Evolutionary conservation across 2,329 filamentous ascomycete species (phyloP).

Genomic region (Botrytis medusae): DNA sequence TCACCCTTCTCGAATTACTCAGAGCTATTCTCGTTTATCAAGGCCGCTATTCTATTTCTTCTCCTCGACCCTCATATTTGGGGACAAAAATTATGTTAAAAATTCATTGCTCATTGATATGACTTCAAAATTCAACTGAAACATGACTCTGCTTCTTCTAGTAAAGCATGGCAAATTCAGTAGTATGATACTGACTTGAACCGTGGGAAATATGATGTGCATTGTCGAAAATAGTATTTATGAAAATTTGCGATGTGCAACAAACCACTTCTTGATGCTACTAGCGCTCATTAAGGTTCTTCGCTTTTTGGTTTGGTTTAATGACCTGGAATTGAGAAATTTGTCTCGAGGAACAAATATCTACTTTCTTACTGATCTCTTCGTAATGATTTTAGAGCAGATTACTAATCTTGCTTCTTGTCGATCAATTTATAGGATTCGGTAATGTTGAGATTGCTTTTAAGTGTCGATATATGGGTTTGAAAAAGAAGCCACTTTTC

Average conservation of each 20-base stretch:
- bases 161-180: background rate
- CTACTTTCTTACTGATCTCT: background rate
- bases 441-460: background rate
- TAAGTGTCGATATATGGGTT: fast-evolving
- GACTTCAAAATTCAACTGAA: background rate
- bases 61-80: background rate
- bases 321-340: background rate
- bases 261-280: background rate
- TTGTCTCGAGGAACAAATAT: background rate
- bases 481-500: background rate
- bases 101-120: no score
- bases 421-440: background rate
- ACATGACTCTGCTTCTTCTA: background rate
- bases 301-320: background rate
- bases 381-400: no score
- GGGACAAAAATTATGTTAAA: no score
- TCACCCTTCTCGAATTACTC: background rate
- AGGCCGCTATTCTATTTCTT: background rate
- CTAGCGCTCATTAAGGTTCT: background rate
- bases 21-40: background rate
- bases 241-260: background rate
- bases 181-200: background rate
- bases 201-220: background rate
- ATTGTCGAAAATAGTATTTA: no score
- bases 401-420: background rate